Evolutionary conservation across 257 asterid species (phyloP), one percentile per base, ranked within the genome.

Genomic region (Ocimum tenuiflorum): DNA sequence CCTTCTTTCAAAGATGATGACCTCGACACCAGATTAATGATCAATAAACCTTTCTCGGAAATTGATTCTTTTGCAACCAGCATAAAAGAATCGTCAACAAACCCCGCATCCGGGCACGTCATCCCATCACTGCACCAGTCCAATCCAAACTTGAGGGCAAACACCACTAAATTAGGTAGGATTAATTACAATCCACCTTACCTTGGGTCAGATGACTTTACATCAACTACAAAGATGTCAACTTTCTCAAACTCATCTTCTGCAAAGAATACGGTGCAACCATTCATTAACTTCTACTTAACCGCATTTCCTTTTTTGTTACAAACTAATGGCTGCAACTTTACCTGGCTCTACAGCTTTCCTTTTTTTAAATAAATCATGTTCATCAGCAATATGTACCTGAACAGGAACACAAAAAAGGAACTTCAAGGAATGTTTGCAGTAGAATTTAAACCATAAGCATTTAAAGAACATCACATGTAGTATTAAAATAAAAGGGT

Each of bases 211-310:
- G 31, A 4, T 27, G 31, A 27, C 3, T 27, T 4, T 50, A 88
- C 99, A 71, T 94, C 99, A 60, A 94, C 85, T 66, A 90, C 79
- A 75, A 94, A 95, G 60, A 85, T 47, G 75, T 83, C 95, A 17
- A 83, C 41, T 78, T 78, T 79, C 31, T 4, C 31, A 27, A 27
- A 27, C 31, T n/a, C n/a, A n/a, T 65, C 80, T 62, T 76, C 83
- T 73, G 78, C 74, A 60, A 22, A 62, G 43, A 74, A 63, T 7
- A 8, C 4, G 19, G 14, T 57, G 67, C 71, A 55, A 59, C 47
- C 71, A 77, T 29, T 71, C 47, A 74, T 66, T 65, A 38, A 55
- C 54, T 60, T 74, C 0, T 8, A 63, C 52, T 55, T 12, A 47
- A 43, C 54, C 7, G 47, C 48, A 71, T 47, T 22, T 68, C 59